These are phyloP conservation scores for Linnemannia zychae DNA, from an alignment of 192 early-diverging fungal genomes.

Conservation along the genomic window DNA sequence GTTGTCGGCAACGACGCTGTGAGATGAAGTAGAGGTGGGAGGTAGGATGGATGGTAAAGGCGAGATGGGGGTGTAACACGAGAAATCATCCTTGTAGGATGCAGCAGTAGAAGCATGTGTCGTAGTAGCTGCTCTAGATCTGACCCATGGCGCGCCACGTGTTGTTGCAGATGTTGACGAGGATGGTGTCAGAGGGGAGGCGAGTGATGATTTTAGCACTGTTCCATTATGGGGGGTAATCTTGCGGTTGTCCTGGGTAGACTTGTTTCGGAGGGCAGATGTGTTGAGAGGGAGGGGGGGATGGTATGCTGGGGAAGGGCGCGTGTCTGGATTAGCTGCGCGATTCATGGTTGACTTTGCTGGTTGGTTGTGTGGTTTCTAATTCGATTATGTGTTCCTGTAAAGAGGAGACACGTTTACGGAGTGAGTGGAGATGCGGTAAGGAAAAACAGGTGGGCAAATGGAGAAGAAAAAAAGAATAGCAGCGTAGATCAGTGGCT, in stretches of 20 bases:
- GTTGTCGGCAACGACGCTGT: background rate
- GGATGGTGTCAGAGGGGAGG: background rate
- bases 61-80: background rate
- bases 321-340: background rate
- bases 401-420: no score
- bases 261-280: background rate
- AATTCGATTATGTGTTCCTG: no score
- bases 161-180: background rate
- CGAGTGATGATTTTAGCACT: background rate
- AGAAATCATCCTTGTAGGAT: background rate
- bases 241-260: background rate
- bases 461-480: background rate
- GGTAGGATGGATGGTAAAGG: background rate
- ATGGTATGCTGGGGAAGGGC: background rate
- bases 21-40: background rate
- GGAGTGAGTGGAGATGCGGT: no score
- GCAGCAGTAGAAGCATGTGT: background rate
- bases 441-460: background rate
- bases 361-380: background rate
- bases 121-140: background rate
- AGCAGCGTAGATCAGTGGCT: background rate
- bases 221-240: background rate
- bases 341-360: background rate
- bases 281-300: background rate
- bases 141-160: background rate